These are phyloP conservation scores for Ceratobasidium sp. DNA, from an alignment of 1,284 basidiomycete genomes.

Conservation along the genomic window DNA sequence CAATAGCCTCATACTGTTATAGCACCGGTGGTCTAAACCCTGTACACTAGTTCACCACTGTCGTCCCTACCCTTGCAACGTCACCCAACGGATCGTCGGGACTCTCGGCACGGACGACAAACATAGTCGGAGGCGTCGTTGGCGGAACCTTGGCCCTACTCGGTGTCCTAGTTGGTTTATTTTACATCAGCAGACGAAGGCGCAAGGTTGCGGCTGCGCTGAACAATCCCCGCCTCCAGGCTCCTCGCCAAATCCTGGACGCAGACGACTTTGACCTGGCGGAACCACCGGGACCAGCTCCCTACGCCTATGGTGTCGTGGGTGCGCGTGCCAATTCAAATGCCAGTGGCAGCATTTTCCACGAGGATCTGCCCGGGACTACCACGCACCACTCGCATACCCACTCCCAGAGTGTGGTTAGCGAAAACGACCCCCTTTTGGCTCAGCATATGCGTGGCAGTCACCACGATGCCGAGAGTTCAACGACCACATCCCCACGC, in stretches of 20 bases:
- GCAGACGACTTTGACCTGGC: constrained; percentile 40
- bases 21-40: background rate
- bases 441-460: constrained; percentile 34
- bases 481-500: constrained; percentile 34
- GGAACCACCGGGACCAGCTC: constrained; percentile 35
- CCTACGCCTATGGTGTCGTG: constrained; percentile 39
- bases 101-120: constrained; percentile 23
- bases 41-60: constrained; percentile 16
- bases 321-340: constrained; percentile 40
- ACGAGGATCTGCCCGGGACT: constrained; percentile 35
- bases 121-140: constrained; percentile 42
- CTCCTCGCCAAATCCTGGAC: constrained; percentile 39
- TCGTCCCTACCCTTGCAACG: constrained; percentile 40
- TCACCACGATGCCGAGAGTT: constrained; percentile 23
- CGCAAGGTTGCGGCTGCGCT: constrained; percentile 29
- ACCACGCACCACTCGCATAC: constrained; percentile 24
- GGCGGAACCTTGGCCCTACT: constrained; percentile 39
- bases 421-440: constrained; percentile 41
- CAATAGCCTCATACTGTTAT: background rate
- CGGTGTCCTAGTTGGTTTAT: constrained; percentile 27
- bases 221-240: constrained; percentile 35
- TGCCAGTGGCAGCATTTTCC: constrained; percentile 43
- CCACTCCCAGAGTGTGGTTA: constrained; percentile 12
- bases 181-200: constrained; percentile 32
- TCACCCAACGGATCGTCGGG: constrained; percentile 15